phyloP scores from a whole-genome alignment of 2,329 filamentous ascomycete genomes.

The Fusarium citri region DNA sequence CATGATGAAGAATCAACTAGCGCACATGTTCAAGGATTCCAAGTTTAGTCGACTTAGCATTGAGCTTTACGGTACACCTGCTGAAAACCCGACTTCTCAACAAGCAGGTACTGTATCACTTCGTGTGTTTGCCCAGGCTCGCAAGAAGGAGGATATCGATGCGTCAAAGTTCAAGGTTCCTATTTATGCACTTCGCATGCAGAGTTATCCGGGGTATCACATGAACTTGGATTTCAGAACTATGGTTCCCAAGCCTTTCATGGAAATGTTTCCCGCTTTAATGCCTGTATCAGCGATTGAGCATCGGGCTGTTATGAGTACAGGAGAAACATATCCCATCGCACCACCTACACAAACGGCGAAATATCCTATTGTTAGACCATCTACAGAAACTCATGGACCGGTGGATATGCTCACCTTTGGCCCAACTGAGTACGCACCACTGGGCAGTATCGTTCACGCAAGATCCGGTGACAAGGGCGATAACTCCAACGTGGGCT shows the following conservation, averaged over 20 bases:
- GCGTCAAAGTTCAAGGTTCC: conserved; percentile 53
- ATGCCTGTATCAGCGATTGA: conserved; percentile 47
- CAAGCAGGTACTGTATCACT: conserved; percentile 62
- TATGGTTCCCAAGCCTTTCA: conserved; percentile 56
- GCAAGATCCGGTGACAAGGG: conserved; percentile 57
- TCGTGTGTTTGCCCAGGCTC: conserved; percentile 60
- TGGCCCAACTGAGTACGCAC: conserved; percentile 45
- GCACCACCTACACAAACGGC: conserved; percentile 36
- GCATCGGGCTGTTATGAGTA: conserved; percentile 47
- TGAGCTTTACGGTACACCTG: conserved; percentile 52
- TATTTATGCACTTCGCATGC: conserved; percentile 55
- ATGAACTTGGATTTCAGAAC: conserved; percentile 59
- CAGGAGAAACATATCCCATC: conserved; percentile 30
- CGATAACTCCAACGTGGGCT: conserved; percentile 57
- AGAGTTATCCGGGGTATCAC: conserved; percentile 57
- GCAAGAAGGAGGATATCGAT: conserved; percentile 49
- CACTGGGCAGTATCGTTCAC: conserved; percentile 49
- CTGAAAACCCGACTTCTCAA: conserved; percentile 56
- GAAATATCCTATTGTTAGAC: conserved; percentile 42
- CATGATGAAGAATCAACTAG: conserved; percentile 56
- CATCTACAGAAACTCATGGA: conserved; percentile 43
- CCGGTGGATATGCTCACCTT: conserved; percentile 43
- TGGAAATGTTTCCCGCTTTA: conserved; percentile 56
- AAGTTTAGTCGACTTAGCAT: conserved; percentile 54
- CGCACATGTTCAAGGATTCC: conserved; percentile 49